phyloP scores from a whole-genome alignment of 345 rosid genomes.

The Capsella bursapastoris region DNA sequence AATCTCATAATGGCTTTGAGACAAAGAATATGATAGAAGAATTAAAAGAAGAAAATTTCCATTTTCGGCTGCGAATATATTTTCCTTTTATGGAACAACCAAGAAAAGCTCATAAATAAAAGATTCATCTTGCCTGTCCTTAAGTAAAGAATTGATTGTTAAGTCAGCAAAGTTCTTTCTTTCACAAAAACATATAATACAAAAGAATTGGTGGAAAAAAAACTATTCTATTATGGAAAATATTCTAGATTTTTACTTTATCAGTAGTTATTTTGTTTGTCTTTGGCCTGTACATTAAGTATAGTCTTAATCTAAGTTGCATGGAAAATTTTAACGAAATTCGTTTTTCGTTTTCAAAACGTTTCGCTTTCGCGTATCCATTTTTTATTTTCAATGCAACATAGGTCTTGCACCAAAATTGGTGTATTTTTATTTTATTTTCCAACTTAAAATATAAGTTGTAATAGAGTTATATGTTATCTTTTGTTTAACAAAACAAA shows the following conservation, averaged over 20 bases:
- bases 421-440: too few species aligned
- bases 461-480: not conserved
- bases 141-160: constrained; percentile 45
- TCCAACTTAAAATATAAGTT: not conserved
- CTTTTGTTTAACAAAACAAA: not conserved
- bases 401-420: too few species aligned
- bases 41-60: constrained; percentile 27
- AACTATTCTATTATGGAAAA: not conserved
- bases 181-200: not conserved
- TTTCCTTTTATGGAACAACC: constrained; percentile 44
- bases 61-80: constrained; percentile 42
- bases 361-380: too few species aligned
- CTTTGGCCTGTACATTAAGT: not conserved
- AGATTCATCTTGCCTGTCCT: constrained; percentile 39
- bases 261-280: constrained; percentile 15
- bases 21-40: constrained; percentile 33
- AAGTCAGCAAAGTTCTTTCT: constrained; percentile 18
- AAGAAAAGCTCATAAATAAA: constrained; percentile 32
- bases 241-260: constrained; percentile 6
- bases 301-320: too few species aligned
- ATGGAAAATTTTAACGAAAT: too few species aligned
- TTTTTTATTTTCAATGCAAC: too few species aligned
- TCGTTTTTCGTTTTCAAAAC: too few species aligned
- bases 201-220: not conserved
- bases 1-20: constrained; percentile 30